Conservation (phyloP, 208 protist genomes). For the Trypanosoma boissoni region DNA sequence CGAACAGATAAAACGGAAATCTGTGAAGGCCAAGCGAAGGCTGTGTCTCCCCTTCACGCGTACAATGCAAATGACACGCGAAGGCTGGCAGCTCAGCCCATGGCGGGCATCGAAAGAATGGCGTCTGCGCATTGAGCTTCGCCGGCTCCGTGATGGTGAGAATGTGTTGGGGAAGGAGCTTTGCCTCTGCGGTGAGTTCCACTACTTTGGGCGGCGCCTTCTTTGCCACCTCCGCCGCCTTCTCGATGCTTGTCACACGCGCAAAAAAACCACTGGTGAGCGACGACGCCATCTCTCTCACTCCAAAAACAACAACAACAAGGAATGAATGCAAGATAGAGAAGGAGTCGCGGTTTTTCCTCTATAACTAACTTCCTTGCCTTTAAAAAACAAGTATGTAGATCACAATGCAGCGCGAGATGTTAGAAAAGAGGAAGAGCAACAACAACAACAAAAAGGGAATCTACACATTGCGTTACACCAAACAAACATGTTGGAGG, state of each 20-base stretch:
- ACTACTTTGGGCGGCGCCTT: conserved; percentile 20
- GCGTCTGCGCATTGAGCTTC: conserved; percentile 79
- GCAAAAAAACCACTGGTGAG: conserved; percentile 9
- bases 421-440: conserved; percentile 14
- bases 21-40: conserved; percentile 64
- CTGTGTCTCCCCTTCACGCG: conserved; percentile 41
- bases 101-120: conserved; percentile 72
- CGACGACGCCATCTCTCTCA: neutral
- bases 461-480: conserved; percentile 2
- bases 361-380: neutral
- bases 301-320: too few relatives aligned
- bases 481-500: conserved; percentile 2
- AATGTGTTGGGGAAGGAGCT: conserved; percentile 67
- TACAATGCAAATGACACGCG: conserved; percentile 69
- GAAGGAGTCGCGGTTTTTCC: too few relatives aligned
- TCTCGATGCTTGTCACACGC: conserved; percentile 20
- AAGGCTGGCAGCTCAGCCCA: conserved; percentile 69
- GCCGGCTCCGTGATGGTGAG: conserved; percentile 47
- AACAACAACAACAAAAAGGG: conserved; percentile 1
- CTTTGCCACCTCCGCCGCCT: conserved; percentile 34
- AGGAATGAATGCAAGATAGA: too few relatives aligned
- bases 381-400: too few relatives aligned
- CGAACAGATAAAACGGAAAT: conserved; percentile 89
- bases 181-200: conserved; percentile 47
- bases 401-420: too few relatives aligned